Percentiles rank a stretch among this genome's conserved stretches.
Conservation (phyloP, 192 early-diverging fungal genomes). For the Rhizophagus prolifer region DNA sequence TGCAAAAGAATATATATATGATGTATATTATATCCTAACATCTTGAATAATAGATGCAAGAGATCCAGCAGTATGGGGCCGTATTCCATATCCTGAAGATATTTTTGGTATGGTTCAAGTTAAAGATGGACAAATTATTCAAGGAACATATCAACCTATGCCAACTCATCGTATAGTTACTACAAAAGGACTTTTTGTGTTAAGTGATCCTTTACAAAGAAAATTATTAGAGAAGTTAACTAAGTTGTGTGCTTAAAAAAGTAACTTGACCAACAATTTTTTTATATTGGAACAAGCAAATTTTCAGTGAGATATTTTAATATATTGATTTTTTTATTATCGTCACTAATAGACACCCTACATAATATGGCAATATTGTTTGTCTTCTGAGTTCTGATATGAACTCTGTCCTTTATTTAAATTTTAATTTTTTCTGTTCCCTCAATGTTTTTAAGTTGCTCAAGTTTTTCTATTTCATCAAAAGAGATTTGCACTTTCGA, state of each 20-base stretch:
- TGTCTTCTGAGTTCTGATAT: no score
- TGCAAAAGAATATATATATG: neutral
- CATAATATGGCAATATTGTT: no score
- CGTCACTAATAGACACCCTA: no score
- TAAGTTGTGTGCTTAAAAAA: neutral
- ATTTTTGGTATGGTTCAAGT: constrained; percentile 62
- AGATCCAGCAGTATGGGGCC: constrained; percentile 5
- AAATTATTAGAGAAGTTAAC: constrained; percentile 20
- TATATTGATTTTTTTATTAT: no score
- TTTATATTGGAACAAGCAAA: no score
- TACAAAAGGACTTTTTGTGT: constrained; percentile 49
- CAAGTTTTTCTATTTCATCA: no score
- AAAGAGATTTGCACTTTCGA: no score
- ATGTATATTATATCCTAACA: neutral
- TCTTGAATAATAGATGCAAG: neutral
- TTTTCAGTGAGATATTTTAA: no score
- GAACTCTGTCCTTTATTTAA: no score
- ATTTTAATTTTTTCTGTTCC: no score
- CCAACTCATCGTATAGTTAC: constrained; percentile 57
- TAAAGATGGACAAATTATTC: constrained; percentile 46
- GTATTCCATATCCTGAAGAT: constrained; percentile 61
- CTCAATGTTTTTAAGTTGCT: no score
- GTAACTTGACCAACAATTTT: no score
- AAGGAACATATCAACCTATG: constrained; percentile 55
- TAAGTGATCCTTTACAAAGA: constrained; percentile 49